phyloP scores from a whole-genome alignment of 140 eudicot genomes.

The Ambrosia hybrid region DNA sequence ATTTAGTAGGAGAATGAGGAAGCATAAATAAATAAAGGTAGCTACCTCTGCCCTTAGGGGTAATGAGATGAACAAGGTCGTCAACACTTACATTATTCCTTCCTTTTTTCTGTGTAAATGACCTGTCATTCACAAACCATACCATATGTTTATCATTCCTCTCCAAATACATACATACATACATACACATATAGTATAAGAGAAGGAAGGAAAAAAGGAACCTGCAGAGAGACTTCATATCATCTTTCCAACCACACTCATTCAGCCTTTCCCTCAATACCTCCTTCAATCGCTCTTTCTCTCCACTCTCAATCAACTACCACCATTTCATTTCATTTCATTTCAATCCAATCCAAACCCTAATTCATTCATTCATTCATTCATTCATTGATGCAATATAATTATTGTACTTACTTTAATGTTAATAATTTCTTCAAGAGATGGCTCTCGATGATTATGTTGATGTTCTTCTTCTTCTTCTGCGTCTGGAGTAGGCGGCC shows the following conservation, averaged over 20 bases:
- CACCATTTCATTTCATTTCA: background rate
- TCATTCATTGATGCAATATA: too few relatives aligned
- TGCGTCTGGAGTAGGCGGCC: conserved; percentile 83
- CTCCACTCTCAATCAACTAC: conserved; percentile 77
- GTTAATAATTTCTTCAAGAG: conserved; percentile 61
- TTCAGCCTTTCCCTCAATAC: conserved; percentile 72
- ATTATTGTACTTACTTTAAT: conserved; percentile 36
- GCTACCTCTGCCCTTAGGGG: conserved; percentile 83
- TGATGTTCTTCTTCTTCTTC: conserved; percentile 55
- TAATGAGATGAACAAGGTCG: conserved; percentile 70
- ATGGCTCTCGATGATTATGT: conserved; percentile 40
- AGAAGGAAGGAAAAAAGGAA: too few relatives aligned
- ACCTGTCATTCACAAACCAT: conserved; percentile 32
- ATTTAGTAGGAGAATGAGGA: too few relatives aligned
- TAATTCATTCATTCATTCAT: background rate
- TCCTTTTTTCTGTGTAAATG: conserved; percentile 66
- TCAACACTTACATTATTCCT: conserved; percentile 71
- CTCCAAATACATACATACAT: too few relatives aligned
- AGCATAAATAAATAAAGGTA: too few relatives aligned
- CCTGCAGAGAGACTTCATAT: conserved; percentile 86
- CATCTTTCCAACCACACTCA: conserved; percentile 87
- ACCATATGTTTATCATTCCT: too few relatives aligned
- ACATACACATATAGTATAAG: too few relatives aligned
- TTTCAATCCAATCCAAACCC: conserved; percentile 12
- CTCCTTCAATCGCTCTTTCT: conserved; percentile 75